Percentiles rank a stretch among this genome's conserved stretches.
These are phyloP conservation scores for Plasmodium adleri DNA, from an alignment of 169 alveolate genomes.

Conservation along the genomic window DNA sequence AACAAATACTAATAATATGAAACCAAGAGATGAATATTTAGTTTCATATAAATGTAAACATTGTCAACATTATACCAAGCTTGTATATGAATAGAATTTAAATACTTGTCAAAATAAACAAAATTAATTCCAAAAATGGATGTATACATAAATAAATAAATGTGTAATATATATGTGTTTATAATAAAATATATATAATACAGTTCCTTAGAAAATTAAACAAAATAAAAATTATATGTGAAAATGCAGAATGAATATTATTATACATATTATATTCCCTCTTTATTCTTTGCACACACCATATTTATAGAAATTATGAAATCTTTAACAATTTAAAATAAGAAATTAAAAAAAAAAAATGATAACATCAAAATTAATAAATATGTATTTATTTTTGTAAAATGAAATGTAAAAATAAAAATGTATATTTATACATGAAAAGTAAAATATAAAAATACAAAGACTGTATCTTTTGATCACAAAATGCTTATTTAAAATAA, in stretches of 20 bases:
- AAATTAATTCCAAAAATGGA: not conserved
- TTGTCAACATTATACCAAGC: constrained; percentile 56
- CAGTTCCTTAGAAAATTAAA: constrained; percentile 18
- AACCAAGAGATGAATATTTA: constrained; percentile 49
- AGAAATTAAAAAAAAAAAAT: constrained; percentile 10
- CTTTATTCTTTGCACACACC: constrained; percentile 27
- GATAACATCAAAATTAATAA: no score
- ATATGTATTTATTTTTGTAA: constrained; percentile 9
- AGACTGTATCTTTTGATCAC: no score
- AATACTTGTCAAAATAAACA: constrained; percentile 2
- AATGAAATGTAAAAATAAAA: not conserved
- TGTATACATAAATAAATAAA: no score
- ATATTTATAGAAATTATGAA: constrained; percentile 26
- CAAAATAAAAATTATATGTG: constrained; percentile 11
- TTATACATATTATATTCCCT: not conserved
- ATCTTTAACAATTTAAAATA: constrained; percentile 3
- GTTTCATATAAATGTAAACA: constrained; percentile 62
- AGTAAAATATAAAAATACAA: no score
- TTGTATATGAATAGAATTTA: constrained; percentile 53
- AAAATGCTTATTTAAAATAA: no score
- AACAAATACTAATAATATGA: constrained; percentile 17
- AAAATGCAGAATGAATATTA: constrained; percentile 6
- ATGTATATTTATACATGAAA: no score
- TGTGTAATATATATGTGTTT: not conserved
- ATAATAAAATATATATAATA: not conserved